These are phyloP conservation scores for Botrytis paeoniae DNA, from an alignment of 2,329 filamentous ascomycete genomes.

Conservation along the genomic window DNA sequence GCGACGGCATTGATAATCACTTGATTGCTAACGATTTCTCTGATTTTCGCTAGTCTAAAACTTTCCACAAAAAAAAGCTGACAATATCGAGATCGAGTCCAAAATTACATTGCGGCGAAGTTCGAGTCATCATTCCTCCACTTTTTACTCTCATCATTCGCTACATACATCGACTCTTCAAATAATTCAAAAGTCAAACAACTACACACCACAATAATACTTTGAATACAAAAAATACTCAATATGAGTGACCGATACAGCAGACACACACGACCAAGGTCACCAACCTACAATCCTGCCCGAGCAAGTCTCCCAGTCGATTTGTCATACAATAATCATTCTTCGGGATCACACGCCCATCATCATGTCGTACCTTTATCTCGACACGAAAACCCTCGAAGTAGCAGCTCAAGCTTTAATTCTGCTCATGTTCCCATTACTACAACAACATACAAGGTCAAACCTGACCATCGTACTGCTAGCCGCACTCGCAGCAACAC, in stretches of 20 bases:
- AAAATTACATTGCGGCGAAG: background rate
- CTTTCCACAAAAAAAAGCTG: background rate
- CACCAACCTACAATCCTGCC: slow-evolving; percentile 49
- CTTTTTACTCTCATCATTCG: slow-evolving; percentile 1
- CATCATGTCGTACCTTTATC: slow-evolving; percentile 51
- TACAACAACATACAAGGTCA: slow-evolving; percentile 56
- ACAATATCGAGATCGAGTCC: slow-evolving; percentile 3
- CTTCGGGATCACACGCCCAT: slow-evolving; percentile 23
- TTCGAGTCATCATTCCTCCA: slow-evolving; percentile 13
- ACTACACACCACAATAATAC: background rate
- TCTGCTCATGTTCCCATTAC: slow-evolving; percentile 41
- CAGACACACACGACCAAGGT: slow-evolving; percentile 44
- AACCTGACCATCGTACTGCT: slow-evolving; percentile 50
- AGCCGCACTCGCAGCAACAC: slow-evolving; percentile 49
- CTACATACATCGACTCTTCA: background rate
- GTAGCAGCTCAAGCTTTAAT: slow-evolving; percentile 36
- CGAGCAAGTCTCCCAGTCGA: slow-evolving; percentile 53
- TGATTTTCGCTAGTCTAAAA: slow-evolving; percentile 1
- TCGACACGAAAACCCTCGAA: slow-evolving; percentile 40
- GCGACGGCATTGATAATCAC: background rate
- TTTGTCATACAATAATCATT: slow-evolving; percentile 32
- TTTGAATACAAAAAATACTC: slow-evolving; percentile 19
- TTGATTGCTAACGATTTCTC: slow-evolving; percentile 17
- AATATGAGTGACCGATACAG: slow-evolving; percentile 50
- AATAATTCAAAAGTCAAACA: background rate